Percentiles rank a stretch among this genome's conserved stretches.
Evolutionary conservation across 2,329 filamentous ascomycete species (phyloP).

Genomic region (Hymenoscyphus infarciens): DNA sequence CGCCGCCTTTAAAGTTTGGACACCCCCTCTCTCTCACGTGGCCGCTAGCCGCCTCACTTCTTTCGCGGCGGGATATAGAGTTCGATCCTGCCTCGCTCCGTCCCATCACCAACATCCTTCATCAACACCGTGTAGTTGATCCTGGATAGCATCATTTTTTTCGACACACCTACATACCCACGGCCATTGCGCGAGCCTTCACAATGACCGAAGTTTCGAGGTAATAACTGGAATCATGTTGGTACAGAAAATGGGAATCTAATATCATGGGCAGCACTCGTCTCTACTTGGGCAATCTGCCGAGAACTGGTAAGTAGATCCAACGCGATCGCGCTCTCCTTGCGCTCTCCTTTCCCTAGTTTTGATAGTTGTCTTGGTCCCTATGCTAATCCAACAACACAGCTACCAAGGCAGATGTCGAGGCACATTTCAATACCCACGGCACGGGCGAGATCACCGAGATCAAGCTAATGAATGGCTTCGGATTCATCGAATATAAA

Average conservation of each 20-base stretch:
- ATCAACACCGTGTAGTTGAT: not conserved
- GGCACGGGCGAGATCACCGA: constrained; percentile 97
- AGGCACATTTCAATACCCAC: constrained; percentile 92
- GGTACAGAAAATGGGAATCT: not conserved
- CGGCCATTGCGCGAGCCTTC: constrained; percentile 10
- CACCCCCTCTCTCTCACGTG: not conserved
- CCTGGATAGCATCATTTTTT: not conserved
- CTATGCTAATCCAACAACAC: constrained; percentile 29
- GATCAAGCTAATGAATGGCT: constrained; percentile 99
- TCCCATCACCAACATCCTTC: not conserved
- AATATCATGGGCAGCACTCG: constrained; percentile 58
- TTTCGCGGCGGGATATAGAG: not conserved
- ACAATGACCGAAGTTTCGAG: constrained; percentile 75
- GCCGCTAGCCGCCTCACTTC: not conserved
- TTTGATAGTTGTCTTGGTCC: not conserved
- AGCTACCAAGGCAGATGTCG: constrained; percentile 97
- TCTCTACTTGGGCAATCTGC: constrained; percentile 96
- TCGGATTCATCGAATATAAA: constrained; percentile 99
- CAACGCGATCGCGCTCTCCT: not conserved
- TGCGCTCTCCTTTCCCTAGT: not conserved
- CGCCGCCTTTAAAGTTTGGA: too few species aligned
- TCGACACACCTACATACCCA: not conserved
- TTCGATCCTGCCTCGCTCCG: not conserved
- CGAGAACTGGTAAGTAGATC: constrained; percentile 75
- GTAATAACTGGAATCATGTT: not conserved